Base-by-base conservation (phyloP, 2,329 filamentous ascomycete genomes). In the Colletotrichum plurivorum region DNA sequence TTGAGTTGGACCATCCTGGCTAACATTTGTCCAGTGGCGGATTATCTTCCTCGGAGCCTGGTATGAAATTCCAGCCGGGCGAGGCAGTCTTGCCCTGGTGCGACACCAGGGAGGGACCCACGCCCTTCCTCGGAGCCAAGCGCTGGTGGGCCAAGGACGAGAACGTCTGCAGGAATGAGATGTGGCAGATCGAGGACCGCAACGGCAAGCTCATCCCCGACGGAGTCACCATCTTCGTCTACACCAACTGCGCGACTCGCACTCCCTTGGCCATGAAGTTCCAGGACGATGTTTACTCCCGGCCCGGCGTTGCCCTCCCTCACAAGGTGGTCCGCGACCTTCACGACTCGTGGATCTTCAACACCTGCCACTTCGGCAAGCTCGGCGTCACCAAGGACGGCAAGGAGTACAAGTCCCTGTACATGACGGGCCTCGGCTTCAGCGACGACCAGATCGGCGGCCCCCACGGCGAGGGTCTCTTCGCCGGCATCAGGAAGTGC, bases 191-290 rank as follows among this genome's bases (percentile, higher is more conserved):
- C 10, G 22, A 62, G 12, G 41, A 63, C 46, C 6, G 62, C 27
- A 13, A 39, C 5, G 5, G 18, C 46, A 49, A 48, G 4, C 22
- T 39, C n/a, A 43, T 67, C 5, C 61, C 67, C 2, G 67, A 72
- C 52, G 72, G 73, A 10, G 52, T 54, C 9, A 51, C 67, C 10
- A 7, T 73, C 52, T 73, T 74, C 46, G 70, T 74, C 45, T 63
- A 63, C 49, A 74, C 70, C 12, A 60, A 74, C 67, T 74, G 73
- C 52, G 27, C 54, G 18, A 73, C 70, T 5, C 70, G 73, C 12
- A 15, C 25, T 4, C 73, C 73, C 18, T 43, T 74, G 2, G 51
- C 55, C 12, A 71, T 51, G 55, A 62, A 67, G n/a, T 13, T 61
- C 6, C 73, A 74, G 10, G 70, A 73, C 45, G 57, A 65, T 0